Conservation (phyloP, 2,329 filamentous ascomycete species). For the Daldinia sp. region DNA sequence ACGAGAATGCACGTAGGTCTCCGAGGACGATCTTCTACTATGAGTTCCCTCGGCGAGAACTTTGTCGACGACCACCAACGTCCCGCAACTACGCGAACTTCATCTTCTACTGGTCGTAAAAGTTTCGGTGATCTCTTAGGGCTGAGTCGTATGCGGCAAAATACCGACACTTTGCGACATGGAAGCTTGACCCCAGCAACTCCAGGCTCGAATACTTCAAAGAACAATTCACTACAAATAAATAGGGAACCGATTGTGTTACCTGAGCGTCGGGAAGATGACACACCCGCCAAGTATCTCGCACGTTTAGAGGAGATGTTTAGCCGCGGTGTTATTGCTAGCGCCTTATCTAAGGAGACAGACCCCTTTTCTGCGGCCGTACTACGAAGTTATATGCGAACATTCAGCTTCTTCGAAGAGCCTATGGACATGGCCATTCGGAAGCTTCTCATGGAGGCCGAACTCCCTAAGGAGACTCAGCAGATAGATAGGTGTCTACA, state of each 20-base stretch:
- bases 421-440: slow-evolving; percentile 98
- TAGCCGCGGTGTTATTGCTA: slow-evolving; percentile 84
- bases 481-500: slow-evolving; percentile 96
- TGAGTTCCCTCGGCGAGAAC: slow-evolving; percentile 82
- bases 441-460: slow-evolving; percentile 95
- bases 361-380: slow-evolving; percentile 87
- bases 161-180: slow-evolving; percentile 78
- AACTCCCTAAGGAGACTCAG: slow-evolving; percentile 96
- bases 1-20: slow-evolving; percentile 69
- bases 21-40: slow-evolving; percentile 86
- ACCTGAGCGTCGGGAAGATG: slow-evolving; percentile 85
- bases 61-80: slow-evolving; percentile 78
- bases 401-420: slow-evolving; percentile 94
- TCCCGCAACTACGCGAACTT: slow-evolving; percentile 78
- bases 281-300: slow-evolving; percentile 91
- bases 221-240: slow-evolving; percentile 85
- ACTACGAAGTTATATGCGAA: slow-evolving; percentile 92
- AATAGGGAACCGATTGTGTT: slow-evolving; percentile 77
- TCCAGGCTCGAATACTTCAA: slow-evolving; percentile 77
- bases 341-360: slow-evolving; percentile 84
- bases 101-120: slow-evolving; percentile 89
- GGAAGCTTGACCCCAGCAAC: slow-evolving; percentile 77
- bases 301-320: slow-evolving; percentile 84
- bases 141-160: slow-evolving; percentile 81
- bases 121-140: slow-evolving; percentile 92